Percentiles rank a stretch among this genome's conserved stretches.
Conservation (phyloP, 1,139 yeast species). For the Zygosaccharomyces sapae region DNA sequence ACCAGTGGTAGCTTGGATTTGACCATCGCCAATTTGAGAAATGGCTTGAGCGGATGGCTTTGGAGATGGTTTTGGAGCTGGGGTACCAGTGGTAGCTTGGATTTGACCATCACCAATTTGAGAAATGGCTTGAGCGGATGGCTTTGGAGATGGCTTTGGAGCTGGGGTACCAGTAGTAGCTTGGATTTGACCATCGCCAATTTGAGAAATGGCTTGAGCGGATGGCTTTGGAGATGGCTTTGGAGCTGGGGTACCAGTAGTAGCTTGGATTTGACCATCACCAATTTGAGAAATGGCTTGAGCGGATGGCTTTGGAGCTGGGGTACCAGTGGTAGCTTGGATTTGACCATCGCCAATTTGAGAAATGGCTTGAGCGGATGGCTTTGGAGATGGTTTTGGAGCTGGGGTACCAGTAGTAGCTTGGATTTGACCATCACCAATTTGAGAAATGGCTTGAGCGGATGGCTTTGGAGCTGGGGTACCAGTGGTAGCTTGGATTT, state of each 20-base stretch:
- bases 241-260: constrained; percentile 27
- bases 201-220: constrained; percentile 45
- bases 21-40: constrained; percentile 20
- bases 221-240: constrained; percentile 38
- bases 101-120: constrained; percentile 64
- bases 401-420: constrained; percentile 42
- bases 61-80: constrained; percentile 4
- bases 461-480: constrained; percentile 11
- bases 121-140: constrained; percentile 42
- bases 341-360: constrained; percentile 15
- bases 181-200: constrained; percentile 49
- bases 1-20: constrained; percentile 22
- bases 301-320: constrained; percentile 15
- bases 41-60: constrained; percentile 13
- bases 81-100: constrained; percentile 47
- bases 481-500: constrained; percentile 53
- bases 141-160: constrained; percentile 36
- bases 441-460: constrained; percentile 15
- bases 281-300: constrained; percentile 47
- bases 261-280: constrained; percentile 62
- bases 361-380: constrained; percentile 7
- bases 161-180: constrained; percentile 32
- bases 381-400: no score
- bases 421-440: constrained; percentile 22
- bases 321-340: constrained; percentile 27